Base-by-base conservation (phyloP, 495 filamentous ascomycete genomes). In the Terfezia boudieri region DNA sequence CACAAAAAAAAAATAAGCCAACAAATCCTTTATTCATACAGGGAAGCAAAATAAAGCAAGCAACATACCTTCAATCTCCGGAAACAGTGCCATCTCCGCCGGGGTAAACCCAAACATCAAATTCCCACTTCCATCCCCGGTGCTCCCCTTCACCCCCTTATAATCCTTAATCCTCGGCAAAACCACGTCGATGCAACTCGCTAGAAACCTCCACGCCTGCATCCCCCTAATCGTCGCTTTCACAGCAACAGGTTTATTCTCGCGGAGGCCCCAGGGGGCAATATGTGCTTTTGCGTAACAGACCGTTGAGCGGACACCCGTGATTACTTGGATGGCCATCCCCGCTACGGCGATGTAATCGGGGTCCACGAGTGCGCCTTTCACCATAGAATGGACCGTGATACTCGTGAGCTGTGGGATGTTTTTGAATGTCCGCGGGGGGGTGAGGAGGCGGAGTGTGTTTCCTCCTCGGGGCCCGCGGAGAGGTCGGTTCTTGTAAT, bases 151-250 rank as follows among this genome's bases (percentile, higher is more conserved):
- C 37, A 94, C 73, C 55, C 90, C 90, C 55, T 74, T 73, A 78
- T 85, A 98, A 55, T 98, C 90, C 73, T 95, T 98, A 61, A 96
- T 88, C 61, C 78, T 80, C 52, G 90, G 90, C 65, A 95, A 71
- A 8, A 98, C 92, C 5, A 95, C 71, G 67, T 94, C 82, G 41
- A 94, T 71, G 59, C 82, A 67, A 70, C 88, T 87, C 52, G 84
- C 78, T 43, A 98, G 59, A 67, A 96, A 96, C 65, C 92, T 77
- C 57, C 83, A 86, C 64, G 93, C 88, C 51, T 81, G 76, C 67
- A 90, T 81, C 14, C 85, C 83, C 36, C 71, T 67, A 49, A 96
- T 64, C 41, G 82, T 77, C 22, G 77, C 79, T 70, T 75, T 90
- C 67, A 77, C 79, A 61, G 70, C 77, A 53, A 78, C 71, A 32